Evolutionary conservation across 2,329 filamentous ascomycete species (phyloP).

Genomic region (Hyphodiscus sp.): DNA sequence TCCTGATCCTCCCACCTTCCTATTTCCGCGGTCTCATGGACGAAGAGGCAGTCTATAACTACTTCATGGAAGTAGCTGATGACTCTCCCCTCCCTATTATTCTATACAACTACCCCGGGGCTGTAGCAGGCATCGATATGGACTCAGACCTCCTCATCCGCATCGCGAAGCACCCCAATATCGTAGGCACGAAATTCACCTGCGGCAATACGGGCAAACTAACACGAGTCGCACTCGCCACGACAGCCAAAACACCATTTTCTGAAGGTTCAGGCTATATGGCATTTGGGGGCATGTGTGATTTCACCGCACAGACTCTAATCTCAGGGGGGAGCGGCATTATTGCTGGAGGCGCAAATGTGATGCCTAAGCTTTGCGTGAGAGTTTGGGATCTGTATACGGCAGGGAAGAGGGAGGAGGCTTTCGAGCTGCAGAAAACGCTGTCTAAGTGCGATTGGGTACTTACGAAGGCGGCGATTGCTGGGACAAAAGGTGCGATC

Average conservation of each 20-base stretch:
- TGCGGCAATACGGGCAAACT: constrained; percentile 88
- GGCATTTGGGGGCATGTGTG: constrained; percentile 81
- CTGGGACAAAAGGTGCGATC: constrained; percentile 79
- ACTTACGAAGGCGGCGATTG: constrained; percentile 73
- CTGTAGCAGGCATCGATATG: constrained; percentile 81
- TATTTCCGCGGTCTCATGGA: constrained; percentile 72
- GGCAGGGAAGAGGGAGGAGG: constrained; percentile 68
- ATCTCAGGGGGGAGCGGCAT: constrained; percentile 74
- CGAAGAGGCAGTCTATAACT: constrained; percentile 68
- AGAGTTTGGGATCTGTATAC: constrained; percentile 71
- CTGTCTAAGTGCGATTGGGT: constrained; percentile 77
- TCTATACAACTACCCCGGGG: constrained; percentile 87
- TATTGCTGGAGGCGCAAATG: constrained; percentile 79
- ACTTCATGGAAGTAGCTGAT: constrained; percentile 62
- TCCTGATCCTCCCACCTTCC: constrained; percentile 70
- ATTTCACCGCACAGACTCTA: constrained; percentile 79
- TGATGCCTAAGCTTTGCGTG: constrained; percentile 76
- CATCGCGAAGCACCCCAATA: constrained; percentile 74
- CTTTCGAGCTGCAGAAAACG: constrained; percentile 68
- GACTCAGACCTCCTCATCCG: constrained; percentile 80
- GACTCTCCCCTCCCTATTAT: constrained; percentile 69
- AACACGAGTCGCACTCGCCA: constrained; percentile 69
- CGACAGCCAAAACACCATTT: constrained; percentile 62
- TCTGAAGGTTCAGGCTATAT: constrained; percentile 62
- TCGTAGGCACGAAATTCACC: constrained; percentile 86